Percentiles rank a stretch among this genome's conserved stretches.
These are phyloP conservation scores for Populus euphratica DNA, from an alignment of 345 rosid species.

Conservation along the genomic window DNA sequence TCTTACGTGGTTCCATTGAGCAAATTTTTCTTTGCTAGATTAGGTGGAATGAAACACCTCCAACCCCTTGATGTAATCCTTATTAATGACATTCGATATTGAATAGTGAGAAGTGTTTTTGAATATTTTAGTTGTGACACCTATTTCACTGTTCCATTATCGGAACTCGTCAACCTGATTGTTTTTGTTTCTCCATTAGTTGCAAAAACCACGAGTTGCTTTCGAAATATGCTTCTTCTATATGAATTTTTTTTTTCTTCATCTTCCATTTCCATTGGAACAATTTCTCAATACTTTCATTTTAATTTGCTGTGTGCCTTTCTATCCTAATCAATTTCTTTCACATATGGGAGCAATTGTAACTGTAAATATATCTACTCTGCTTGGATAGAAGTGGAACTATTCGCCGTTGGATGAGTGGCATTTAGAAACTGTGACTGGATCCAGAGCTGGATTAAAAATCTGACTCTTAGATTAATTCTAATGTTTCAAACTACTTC, in stretches of 20 bases:
- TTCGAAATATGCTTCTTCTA: neutral
- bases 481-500: neutral
- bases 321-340: neutral
- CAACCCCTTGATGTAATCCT: neutral
- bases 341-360: neutral
- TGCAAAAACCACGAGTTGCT: neutral
- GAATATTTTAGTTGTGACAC: neutral
- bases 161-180: neutral
- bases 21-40: too few species aligned
- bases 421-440: neutral
- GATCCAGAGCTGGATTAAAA: neutral
- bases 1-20: neutral
- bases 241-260: neutral
- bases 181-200: neutral
- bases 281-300: neutral
- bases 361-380: neutral
- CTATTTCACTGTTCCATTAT: neutral
- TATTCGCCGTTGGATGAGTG: neutral
- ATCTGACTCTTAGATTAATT: neutral
- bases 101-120: neutral
- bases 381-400: neutral
- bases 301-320: neutral
- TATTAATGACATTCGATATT: neutral
- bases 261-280: too few species aligned
- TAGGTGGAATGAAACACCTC: too few species aligned